Evolutionary conservation across 148 eudicot species (phyloP).

Genomic region (Rhododendron henanense): DNA sequence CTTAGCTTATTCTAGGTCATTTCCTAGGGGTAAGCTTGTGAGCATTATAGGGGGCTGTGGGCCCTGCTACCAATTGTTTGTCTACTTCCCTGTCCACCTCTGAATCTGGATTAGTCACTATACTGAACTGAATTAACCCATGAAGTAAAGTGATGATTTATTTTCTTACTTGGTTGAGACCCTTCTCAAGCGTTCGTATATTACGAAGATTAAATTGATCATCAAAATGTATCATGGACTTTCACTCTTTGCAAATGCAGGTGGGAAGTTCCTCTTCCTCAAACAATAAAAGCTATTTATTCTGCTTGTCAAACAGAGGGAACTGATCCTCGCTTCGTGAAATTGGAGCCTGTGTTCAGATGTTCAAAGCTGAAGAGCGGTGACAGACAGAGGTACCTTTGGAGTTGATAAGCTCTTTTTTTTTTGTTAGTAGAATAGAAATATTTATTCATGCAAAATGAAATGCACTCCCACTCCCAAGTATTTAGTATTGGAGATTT

Average conservation of each 20-base stretch:
- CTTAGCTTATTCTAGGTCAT: neutral
- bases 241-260: conserved; percentile 36
- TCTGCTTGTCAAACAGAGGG: conserved; percentile 39
- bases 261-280: conserved; percentile 91
- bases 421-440: neutral
- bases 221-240: neutral
- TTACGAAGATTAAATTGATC: neutral
- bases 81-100: neutral
- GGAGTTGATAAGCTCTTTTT: neutral
- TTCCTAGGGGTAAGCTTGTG: neutral
- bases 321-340: conserved; percentile 81
- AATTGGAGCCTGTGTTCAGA: conserved; percentile 74
- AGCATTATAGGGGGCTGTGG: neutral
- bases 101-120: neutral
- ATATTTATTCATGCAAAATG: neutral
- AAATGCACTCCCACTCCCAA: neutral
- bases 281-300: conserved; percentile 49
- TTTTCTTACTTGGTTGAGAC: neutral
- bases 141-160: neutral
- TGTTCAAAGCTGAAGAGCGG: conserved; percentile 66
- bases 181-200: neutral
- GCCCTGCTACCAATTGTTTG: neutral
- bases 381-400: conserved; percentile 64
- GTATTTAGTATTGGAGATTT: neutral
- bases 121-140: neutral